Evolutionary conservation across 2,329 filamentous ascomycete genomes (phyloP).

Genomic region (Sporothrix sp.): DNA sequence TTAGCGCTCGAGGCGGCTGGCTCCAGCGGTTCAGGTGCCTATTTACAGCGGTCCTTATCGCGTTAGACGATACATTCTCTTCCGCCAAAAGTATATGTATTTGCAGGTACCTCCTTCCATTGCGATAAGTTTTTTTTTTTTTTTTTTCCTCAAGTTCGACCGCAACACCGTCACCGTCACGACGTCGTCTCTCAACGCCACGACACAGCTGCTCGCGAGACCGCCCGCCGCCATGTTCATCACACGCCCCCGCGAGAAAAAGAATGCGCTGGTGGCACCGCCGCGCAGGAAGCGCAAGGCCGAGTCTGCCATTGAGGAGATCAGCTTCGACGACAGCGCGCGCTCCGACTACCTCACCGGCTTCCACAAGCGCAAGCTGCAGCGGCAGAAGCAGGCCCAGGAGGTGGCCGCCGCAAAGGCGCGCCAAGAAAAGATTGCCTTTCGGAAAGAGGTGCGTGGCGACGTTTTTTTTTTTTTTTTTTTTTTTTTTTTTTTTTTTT

Average conservation of each 20-base stretch:
- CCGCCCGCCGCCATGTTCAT: constrained; percentile 30
- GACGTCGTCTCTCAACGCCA: not conserved
- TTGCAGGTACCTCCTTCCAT: not conserved
- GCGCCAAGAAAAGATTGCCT: constrained; percentile 62
- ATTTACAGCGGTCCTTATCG: too few relatives aligned
- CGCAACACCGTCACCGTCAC: too few relatives aligned
- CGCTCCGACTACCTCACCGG: constrained; percentile 85
- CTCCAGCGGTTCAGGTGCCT: too few relatives aligned
- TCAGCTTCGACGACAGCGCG: constrained; percentile 72
- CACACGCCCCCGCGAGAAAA: constrained; percentile 49
- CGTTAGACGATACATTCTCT: too few relatives aligned
- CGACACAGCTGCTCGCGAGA: not conserved
- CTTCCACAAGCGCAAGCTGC: constrained; percentile 91
- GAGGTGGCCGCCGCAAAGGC: constrained; percentile 69
- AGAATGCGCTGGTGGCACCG: constrained; percentile 37
- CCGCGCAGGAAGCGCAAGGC: constrained; percentile 53
- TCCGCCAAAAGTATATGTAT: not conserved
- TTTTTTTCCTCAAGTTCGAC: too few relatives aligned
- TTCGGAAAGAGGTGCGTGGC: constrained; percentile 55
- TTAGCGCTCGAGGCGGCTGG: not conserved
- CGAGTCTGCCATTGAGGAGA: constrained; percentile 57
- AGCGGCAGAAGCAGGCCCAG: constrained; percentile 74
- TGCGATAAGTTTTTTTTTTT: too few relatives aligned
- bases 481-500: too few relatives aligned
- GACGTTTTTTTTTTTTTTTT: too few relatives aligned